Percentiles rank a stretch among this genome's conserved stretches.
These are phyloP conservation scores for Geotrichum fermentans DNA, from an alignment of 1,139 yeast genomes.

Conservation along the genomic window DNA sequence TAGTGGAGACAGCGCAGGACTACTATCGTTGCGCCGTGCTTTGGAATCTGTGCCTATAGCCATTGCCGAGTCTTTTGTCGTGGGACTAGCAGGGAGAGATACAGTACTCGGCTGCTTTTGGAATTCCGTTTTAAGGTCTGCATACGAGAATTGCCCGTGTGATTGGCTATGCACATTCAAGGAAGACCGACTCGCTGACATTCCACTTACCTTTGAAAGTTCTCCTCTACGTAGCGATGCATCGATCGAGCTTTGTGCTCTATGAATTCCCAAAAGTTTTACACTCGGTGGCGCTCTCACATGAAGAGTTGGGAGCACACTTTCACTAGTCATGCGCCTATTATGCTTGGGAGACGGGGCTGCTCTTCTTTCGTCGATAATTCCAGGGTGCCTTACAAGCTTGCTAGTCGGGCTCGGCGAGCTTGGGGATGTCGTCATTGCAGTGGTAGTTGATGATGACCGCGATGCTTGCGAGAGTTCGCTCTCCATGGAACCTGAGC, in stretches of 20 bases:
- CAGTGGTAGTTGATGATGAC: neutral
- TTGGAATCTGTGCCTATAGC: too few relatives aligned
- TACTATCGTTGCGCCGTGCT: constrained; percentile 1
- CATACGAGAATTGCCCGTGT: neutral
- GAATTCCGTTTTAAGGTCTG: constrained; percentile 1
- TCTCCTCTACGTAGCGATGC: too few relatives aligned
- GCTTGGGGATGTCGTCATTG: neutral
- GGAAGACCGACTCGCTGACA: neutral
- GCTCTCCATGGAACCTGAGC: neutral
- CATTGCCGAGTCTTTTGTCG: neutral
- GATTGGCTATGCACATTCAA: neutral
- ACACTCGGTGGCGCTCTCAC: constrained; percentile 13
- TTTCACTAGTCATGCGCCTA: constrained; percentile 13
- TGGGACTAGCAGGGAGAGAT: constrained; percentile 7
- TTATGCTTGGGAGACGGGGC: constrained; percentile 5
- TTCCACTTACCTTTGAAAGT: too few relatives aligned
- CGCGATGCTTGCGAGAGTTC: neutral
- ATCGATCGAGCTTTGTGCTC: constrained; percentile 7
- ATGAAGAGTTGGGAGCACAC: constrained; percentile 14
- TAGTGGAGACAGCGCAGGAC: neutral
- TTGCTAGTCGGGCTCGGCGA: constrained; percentile 9
- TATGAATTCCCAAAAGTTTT: constrained; percentile 9
- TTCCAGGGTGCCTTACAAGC: neutral
- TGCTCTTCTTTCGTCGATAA: neutral
- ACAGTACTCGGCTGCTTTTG: constrained; percentile 2